Base-by-base conservation (phyloP, 2,329 filamentous ascomycete genomes). In the Arthrobotrys sinensis region DNA sequence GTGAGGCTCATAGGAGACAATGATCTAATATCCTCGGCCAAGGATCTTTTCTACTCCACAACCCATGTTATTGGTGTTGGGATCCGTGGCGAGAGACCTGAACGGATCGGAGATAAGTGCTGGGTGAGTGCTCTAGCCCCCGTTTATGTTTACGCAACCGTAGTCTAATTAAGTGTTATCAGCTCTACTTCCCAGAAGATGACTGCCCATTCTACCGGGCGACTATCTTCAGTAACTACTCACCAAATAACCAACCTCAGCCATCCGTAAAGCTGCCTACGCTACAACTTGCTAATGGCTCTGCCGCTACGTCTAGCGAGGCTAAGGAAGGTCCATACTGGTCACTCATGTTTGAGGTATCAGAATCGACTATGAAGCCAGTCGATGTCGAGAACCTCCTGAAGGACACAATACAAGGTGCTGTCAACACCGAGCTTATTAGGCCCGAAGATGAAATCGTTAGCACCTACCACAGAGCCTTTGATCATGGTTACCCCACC, bases 201-300 rank as follows among this genome's bases (percentile, higher is more conserved):
- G 92, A 99, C 89, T 97, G 94, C 88, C 94, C 94, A 84, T 99
- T 99, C 89, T 99, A 99, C 89, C 93, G 96, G 82, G 96, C 96
- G 83, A 99, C 96, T 84, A 98, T 99, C 87, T 99, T 99, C 90
- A 98, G 95, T 86, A 99, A 99, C 90, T 99, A 99, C 89, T 98
- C 96, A 21, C 96, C 95, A 66, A 91, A 97, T 90, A 99, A 99
- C 89, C 96, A 98, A 87, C 96, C 96, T 38, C 87, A 92, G 81
- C 88, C 90, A 76, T 90, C 91, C 73, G 91, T 88, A 84, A 96
- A 97, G 88, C 90, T 99, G 71, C 90, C 94, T 45, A 98, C 96
- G 21, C 87, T 93, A 82, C 92, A 94, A 85, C 88, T 94, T 48
- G 96, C 92, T 73, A 89, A 97, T 83, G 96, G 96, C 85, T 92